Evolutionary conservation across 2,329 filamentous ascomycete species (phyloP).

Genomic region (Cryphonectria japonica): DNA sequence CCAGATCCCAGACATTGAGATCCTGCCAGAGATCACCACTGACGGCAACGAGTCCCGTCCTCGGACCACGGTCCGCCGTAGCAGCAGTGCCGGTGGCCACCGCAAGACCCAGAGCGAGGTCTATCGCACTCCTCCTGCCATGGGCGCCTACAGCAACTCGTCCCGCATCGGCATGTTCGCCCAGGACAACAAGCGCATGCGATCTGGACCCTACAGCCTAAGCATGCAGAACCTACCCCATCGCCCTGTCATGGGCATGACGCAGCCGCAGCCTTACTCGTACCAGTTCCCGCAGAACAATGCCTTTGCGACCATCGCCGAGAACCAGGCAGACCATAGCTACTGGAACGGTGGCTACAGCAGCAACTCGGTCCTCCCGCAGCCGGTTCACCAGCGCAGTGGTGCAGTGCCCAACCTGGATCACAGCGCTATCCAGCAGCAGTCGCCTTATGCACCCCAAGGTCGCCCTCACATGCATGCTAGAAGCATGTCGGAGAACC

Average conservation of each 20-base stretch:
- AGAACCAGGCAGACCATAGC: slow-evolving; percentile 38
- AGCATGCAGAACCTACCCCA: slow-evolving; percentile 34
- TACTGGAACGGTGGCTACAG: slow-evolving; percentile 32
- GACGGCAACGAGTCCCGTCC: slow-evolving; percentile 34
- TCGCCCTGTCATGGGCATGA: slow-evolving; percentile 32
- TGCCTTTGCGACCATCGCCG: slow-evolving; percentile 41
- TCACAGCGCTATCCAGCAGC: slow-evolving; percentile 8
- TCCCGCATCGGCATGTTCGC: slow-evolving; percentile 15
- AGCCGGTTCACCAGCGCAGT: slow-evolving; percentile 25
- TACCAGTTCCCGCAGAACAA: slow-evolving; percentile 16
- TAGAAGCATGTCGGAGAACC: slow-evolving; percentile 30
- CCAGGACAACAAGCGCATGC: slow-evolving; percentile 27
- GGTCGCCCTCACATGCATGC: slow-evolving; percentile 22
- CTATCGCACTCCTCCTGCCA: slow-evolving; percentile 33
- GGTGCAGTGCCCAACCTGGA: slow-evolving; percentile 7
- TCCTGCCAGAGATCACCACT: slow-evolving; percentile 57
- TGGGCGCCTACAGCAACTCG: slow-evolving; percentile 24
- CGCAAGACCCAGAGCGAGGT: slow-evolving; percentile 28
- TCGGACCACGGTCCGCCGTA: slow-evolving; percentile 31
- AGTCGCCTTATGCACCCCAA: slow-evolving; percentile 17
- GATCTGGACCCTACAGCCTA: slow-evolving; percentile 21
- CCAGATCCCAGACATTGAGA: slow-evolving; percentile 62
- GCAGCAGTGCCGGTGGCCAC: slow-evolving; percentile 32
- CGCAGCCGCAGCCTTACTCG: slow-evolving; percentile 18
- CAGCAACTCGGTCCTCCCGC: slow-evolving; percentile 30